Conservation (phyloP, 345 rosid genomes). For the Erucastrum elatum region DNA sequence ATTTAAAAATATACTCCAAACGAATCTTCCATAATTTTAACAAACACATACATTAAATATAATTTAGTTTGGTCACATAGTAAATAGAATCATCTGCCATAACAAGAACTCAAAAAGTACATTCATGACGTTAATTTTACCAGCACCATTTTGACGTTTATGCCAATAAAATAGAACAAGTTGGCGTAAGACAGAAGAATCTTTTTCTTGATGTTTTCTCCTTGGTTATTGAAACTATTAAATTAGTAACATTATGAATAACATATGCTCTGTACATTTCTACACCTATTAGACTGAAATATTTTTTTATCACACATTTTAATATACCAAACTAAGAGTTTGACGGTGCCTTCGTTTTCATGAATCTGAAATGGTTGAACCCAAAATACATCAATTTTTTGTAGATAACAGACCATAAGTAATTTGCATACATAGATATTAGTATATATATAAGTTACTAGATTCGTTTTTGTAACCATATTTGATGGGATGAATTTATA, state of each 20-base stretch:
- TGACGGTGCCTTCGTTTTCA: constrained; percentile 26
- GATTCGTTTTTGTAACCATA: background rate
- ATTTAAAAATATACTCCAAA: background rate
- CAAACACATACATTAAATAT: background rate
- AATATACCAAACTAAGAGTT: constrained; percentile 12
- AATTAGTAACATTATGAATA: constrained; percentile 31
- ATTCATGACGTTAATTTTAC: constrained; percentile 16
- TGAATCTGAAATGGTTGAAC: background rate
- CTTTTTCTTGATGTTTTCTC: constrained; percentile 45
- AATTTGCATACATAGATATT: background rate
- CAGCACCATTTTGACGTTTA: constrained; percentile 24
- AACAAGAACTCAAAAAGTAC: constrained; percentile 29
- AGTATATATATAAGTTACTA: background rate
- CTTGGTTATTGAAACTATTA: constrained; percentile 39
- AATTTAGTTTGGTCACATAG: background rate
- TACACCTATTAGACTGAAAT: constrained; percentile 16
- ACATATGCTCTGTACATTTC: constrained; percentile 39
- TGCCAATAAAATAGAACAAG: constrained; percentile 33
- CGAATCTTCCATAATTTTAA: background rate
- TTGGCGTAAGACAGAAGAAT: constrained; percentile 43
- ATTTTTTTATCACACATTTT: constrained; percentile 6
- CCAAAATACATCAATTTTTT: background rate
- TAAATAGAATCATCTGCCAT: constrained; percentile 7
- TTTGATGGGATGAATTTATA: background rate
- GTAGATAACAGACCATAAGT: background rate